These are phyloP conservation scores for Astragalus glycyphyllos DNA, from an alignment of 306 rosid genomes.

Conservation along the genomic window DNA sequence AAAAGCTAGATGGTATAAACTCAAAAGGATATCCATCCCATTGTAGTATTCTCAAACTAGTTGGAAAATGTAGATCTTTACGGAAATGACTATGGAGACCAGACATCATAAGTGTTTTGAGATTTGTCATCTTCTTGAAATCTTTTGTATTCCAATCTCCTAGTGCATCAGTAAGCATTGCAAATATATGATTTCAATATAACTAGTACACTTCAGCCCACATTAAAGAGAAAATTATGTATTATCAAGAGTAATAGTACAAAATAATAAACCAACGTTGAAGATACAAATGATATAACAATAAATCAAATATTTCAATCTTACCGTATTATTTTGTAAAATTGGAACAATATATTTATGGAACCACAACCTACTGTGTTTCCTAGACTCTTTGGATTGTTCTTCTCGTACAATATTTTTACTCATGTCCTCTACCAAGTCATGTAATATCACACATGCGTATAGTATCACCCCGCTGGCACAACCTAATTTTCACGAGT, in stretches of 20 bases:
- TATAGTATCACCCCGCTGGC: too few species aligned
- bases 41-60: background rate
- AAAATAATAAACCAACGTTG: too few species aligned
- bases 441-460: too few species aligned
- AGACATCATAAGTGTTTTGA: background rate
- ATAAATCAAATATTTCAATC: too few species aligned
- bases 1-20: background rate
- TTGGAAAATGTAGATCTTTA: background rate
- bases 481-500: too few species aligned
- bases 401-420: conserved; percentile 6
- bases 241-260: too few species aligned
- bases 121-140: background rate
- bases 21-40: background rate
- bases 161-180: too few species aligned
- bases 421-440: conserved; percentile 9
- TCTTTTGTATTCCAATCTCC: background rate
- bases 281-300: too few species aligned
- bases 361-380: conserved; percentile 10
- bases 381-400: background rate
- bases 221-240: too few species aligned
- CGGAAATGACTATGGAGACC: too few species aligned
- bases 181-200: too few species aligned
- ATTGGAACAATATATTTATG: background rate
- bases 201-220: too few species aligned
- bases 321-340: conserved; percentile 1